phyloP scores from a whole-genome alignment of 768 basidiomycete genomes.

The Termitomyces sp. region DNA sequence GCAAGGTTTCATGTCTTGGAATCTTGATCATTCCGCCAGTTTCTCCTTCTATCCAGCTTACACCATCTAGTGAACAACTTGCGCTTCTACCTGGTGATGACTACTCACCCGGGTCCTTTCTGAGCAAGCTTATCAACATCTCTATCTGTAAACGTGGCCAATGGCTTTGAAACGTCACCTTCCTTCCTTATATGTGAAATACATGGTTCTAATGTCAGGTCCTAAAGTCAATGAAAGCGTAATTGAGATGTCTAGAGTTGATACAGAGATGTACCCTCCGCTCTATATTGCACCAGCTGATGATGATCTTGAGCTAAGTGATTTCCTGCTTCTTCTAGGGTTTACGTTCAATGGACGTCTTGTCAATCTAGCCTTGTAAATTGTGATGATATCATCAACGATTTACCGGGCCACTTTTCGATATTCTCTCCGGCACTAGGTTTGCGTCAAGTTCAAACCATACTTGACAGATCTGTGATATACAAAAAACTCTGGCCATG shows the following conservation, averaged over 20 bases:
- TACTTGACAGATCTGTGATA: not conserved
- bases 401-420: not conserved
- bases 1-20: not conserved
- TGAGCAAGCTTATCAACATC: not conserved
- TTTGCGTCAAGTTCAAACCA: not conserved
- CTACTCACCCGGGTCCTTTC: not conserved
- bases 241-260: not conserved
- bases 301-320: not conserved
- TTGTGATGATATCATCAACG: not conserved
- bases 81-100: not conserved
- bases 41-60: not conserved
- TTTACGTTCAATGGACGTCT: not conserved
- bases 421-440: too few species aligned
- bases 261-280: not conserved
- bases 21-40: not conserved
- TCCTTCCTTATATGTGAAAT: not conserved
- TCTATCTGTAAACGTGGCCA: not conserved
- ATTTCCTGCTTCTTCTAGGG: not conserved
- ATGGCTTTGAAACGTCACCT: not conserved
- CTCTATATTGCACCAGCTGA: not conserved
- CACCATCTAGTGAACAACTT: not conserved
- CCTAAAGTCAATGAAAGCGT: not conserved
- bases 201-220: not conserved
- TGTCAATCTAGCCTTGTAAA: not conserved
- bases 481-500: not conserved